phyloP scores from a whole-genome alignment of 306 rosid species.

The Trifolium fragiferum region DNA sequence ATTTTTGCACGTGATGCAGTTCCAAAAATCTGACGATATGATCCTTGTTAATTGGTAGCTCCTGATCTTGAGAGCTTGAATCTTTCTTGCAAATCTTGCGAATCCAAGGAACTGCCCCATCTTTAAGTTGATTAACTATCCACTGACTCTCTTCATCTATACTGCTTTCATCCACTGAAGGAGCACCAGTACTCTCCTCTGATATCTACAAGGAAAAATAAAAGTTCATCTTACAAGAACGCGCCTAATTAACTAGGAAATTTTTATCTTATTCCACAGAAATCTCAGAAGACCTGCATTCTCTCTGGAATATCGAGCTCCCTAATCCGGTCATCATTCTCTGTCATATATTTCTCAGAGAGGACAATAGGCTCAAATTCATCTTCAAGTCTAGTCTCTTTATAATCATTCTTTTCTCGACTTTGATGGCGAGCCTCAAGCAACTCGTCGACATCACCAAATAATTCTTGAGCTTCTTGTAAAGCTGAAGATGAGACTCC shows the following conservation, averaged over 20 bases:
- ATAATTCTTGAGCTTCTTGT: slow-evolving; percentile 95
- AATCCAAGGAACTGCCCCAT: slow-evolving; percentile 70
- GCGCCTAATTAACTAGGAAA: slow-evolving; percentile 9
- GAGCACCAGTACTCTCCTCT: slow-evolving; percentile 86
- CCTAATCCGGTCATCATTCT: slow-evolving; percentile 83
- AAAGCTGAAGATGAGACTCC: slow-evolving; percentile 89
- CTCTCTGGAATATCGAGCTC: slow-evolving; percentile 89
- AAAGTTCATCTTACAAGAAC: slow-evolving; percentile 26
- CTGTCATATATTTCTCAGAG: slow-evolving; percentile 91
- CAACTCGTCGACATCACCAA: slow-evolving; percentile 90
- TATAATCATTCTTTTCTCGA: slow-evolving; percentile 62
- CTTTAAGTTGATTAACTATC: slow-evolving; percentile 67
- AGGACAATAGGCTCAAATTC: slow-evolving; percentile 91
- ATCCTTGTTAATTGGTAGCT: slow-evolving; percentile 56
- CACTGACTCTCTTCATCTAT: slow-evolving; percentile 77
- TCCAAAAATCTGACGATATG: slow-evolving; percentile 89
- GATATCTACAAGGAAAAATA: slow-evolving; percentile 53
- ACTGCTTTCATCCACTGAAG: slow-evolving; percentile 64
- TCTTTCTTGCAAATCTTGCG: slow-evolving; percentile 59
- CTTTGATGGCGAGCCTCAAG: slow-evolving; percentile 65
- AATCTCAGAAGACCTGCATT: slow-evolving; percentile 73
- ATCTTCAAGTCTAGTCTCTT: slow-evolving; percentile 84
- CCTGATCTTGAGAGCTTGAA: slow-evolving; percentile 40
- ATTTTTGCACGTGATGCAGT: slow-evolving; percentile 83
- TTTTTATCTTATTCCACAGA: slow-evolving; percentile 8